Base-by-base conservation (phyloP, 2,329 filamentous ascomycete species). In the Lizonia empirigonia region DNA sequence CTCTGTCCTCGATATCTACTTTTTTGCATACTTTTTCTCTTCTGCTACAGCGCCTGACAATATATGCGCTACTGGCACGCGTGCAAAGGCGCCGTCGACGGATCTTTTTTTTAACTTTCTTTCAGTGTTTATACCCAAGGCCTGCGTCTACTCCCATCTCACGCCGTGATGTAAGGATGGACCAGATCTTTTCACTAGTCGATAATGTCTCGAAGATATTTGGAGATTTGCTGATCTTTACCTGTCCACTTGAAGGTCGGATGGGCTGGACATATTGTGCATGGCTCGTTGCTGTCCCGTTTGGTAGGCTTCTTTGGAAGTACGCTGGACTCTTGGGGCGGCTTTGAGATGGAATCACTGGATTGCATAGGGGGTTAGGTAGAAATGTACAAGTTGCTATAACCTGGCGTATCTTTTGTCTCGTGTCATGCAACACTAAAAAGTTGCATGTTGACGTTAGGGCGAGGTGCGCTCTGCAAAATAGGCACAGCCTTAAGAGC, bases 201-300 rank as follows among this genome's bases (percentile, higher is more conserved):
- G 55, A 60, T 63, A 64, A 64, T 63, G 60, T 64, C 61, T 63
- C 57, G 61, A 64, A 53, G 59, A 63, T 63, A 55, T 61, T 64
- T 39, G 44, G 34, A 27, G 50, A 42, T 52, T 51, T 44, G 48
- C 30, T 33, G 50, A 48, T 52, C 45, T 44, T 38, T 48, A 36
- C 44, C 53, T 53, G 50, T 59, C 53, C 55, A 53, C 56, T 62
- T 56, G 54, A 57, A 39, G 56, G 59, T 56, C 53, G 57, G 59
- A 62, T 56, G 35, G 57, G 38, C 44, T 47, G 39, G 40, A 47
- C 23, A 50, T 40, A 27, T 42, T 45, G 35, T 46, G 45, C 38
- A 32, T 38, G 39, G 4, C 44, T 41, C 35, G 8, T 30, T 50
- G 39, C 36, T 38, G 19, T 34, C 44, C 44, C 44, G 52, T 48